Evolutionary conservation across 1,139 yeast genomes (phyloP).

Genomic region (Yamadazyma dushanensis): DNA sequence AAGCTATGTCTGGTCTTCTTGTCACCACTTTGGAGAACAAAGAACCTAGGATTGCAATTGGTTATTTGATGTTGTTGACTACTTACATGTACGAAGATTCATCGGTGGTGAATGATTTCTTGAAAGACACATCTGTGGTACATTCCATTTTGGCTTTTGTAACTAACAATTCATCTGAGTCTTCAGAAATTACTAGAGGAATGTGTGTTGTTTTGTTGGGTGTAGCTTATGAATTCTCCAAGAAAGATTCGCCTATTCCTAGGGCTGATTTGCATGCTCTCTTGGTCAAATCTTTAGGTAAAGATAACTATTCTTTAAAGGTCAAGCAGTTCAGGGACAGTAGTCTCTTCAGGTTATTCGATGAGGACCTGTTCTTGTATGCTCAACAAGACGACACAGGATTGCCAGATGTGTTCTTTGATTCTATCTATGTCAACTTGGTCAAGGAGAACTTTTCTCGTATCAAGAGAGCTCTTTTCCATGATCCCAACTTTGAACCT

Average conservation of each 20-base stretch:
- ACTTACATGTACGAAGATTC: conserved; percentile 80
- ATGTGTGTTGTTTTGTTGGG: conserved; percentile 75
- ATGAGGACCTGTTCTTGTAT: conserved; percentile 33
- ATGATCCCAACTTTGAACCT: conserved; percentile 75
- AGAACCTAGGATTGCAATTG: conserved; percentile 78
- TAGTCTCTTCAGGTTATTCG: conserved; percentile 55
- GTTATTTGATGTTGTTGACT: conserved; percentile 74
- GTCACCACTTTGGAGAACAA: conserved; percentile 61
- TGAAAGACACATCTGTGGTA: conserved; percentile 64
- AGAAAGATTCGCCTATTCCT: conserved; percentile 67
- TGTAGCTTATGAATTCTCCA: conserved; percentile 77
- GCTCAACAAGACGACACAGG: conserved; percentile 71
- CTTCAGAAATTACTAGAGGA: conserved; percentile 67
- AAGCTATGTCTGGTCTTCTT: conserved; percentile 76
- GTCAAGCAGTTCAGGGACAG: conserved; percentile 71
- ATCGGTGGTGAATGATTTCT: conserved; percentile 72
- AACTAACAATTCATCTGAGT: conserved; percentile 60
- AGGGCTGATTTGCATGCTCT: conserved; percentile 64
- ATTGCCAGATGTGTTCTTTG: conserved; percentile 79
- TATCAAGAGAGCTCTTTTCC: conserved; percentile 68
- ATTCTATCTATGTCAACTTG: conserved; percentile 59
- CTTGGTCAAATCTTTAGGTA: conserved; percentile 70
- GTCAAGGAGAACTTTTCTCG: conserved; percentile 71
- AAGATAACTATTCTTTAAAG: conserved; percentile 74
- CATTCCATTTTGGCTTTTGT: conserved; percentile 69